Percentiles rank a stretch among this genome's conserved stretches.
Evolutionary conservation across 2,329 filamentous ascomycete species (phyloP).

Genomic region (Blastomyces percursus): DNA sequence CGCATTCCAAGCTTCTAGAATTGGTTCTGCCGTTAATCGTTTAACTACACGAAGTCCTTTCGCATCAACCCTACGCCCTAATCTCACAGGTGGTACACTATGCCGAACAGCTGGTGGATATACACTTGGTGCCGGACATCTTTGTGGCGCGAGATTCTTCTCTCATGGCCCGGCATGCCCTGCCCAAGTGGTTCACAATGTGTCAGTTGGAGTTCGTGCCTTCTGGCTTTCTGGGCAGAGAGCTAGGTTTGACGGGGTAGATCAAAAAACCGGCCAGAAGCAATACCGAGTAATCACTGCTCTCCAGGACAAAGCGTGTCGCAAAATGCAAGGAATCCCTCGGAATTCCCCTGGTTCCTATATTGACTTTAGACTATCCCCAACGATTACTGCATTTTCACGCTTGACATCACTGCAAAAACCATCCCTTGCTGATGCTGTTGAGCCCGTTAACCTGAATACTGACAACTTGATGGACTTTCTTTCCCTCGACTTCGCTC

Average conservation of each 20-base stretch:
- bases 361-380: conserved; percentile 79
- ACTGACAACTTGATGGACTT: conserved; percentile 74
- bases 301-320: conserved; percentile 60
- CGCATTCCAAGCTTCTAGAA: conserved; percentile 46
- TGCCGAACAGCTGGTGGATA: conserved; percentile 87
- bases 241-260: conserved; percentile 71
- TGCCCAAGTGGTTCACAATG: conserved; percentile 86
- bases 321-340: conserved; percentile 50
- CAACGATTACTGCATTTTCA: conserved; percentile 79
- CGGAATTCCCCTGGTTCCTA: conserved; percentile 58
- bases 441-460: conserved; percentile 55
- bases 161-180: conserved; percentile 76
- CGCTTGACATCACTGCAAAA: conserved; percentile 43
- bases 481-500: conserved; percentile 77
- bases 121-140: conserved; percentile 54
- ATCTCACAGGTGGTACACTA: conserved; percentile 77
- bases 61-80: conserved; percentile 77
- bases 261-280: conserved; percentile 58
- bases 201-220: conserved; percentile 83
- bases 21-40: conserved; percentile 47
- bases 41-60: conserved; percentile 72
- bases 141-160: conserved; percentile 72
- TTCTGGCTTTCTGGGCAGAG: conserved; percentile 89
- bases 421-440: conserved; percentile 20
- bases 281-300: conserved; percentile 66